Conservation (phyloP, 2,329 filamentous ascomycete genomes). For the Dactylellina sp. region DNA sequence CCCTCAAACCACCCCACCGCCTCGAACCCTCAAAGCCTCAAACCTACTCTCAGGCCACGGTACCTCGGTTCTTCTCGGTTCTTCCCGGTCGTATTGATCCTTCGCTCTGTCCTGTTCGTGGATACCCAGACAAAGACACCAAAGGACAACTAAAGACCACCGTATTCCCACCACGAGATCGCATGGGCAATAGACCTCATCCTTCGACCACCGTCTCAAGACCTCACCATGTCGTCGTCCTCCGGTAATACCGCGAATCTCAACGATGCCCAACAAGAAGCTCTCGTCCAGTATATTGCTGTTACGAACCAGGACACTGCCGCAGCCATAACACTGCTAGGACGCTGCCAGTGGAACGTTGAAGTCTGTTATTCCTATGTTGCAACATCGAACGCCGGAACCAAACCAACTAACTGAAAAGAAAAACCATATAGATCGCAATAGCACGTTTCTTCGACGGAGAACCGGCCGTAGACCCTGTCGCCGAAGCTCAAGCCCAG, state of each 20-base stretch:
- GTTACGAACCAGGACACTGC: conserved; percentile 81
- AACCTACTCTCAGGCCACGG: too few relatives aligned
- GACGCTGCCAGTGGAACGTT: conserved; percentile 94
- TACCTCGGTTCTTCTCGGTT: too few relatives aligned
- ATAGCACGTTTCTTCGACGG: conserved; percentile 98
- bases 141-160: background rate
- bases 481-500: conserved; percentile 79
- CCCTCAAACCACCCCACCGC: too few relatives aligned
- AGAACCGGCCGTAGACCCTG: conserved; percentile 79
- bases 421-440: conserved; percentile 77
- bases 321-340: conserved; percentile 81
- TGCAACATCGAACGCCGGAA: conserved; percentile 27
- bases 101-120: background rate
- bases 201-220: background rate
- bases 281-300: conserved; percentile 86
- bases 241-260: conserved; percentile 74
- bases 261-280: conserved; percentile 80
- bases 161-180: background rate
- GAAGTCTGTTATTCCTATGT: conserved; percentile 70
- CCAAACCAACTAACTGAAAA: conserved; percentile 57
- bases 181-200: conserved; percentile 11
- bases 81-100: too few relatives aligned
- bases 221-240: conserved; percentile 37
- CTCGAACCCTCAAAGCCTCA: too few relatives aligned
- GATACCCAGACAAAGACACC: background rate